Evolutionary conservation across 352 stramenopile genomes (phyloP).

Genomic region (Saprolegnia parasitica): DNA sequence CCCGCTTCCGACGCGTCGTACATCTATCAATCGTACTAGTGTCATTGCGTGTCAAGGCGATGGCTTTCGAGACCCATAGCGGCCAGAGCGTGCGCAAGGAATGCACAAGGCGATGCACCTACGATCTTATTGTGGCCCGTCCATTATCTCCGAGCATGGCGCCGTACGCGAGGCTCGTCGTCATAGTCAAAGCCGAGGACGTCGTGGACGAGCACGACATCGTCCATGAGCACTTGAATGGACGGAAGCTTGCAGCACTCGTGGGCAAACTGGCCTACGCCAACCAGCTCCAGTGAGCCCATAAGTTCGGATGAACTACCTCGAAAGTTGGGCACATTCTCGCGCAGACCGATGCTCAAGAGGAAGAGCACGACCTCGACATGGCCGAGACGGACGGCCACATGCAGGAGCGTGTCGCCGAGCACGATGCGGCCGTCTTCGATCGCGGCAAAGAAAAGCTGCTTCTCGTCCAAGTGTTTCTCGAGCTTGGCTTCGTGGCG

Average conservation of each 20-base stretch:
- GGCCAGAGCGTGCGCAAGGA: slow-evolving; percentile 58
- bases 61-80: slow-evolving; percentile 68
- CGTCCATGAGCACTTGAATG: slow-evolving; percentile 47
- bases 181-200: slow-evolving; percentile 57
- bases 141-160: background rate
- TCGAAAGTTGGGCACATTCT: slow-evolving; percentile 27
- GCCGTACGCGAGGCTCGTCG: slow-evolving; percentile 41
- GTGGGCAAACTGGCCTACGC: slow-evolving; percentile 12
- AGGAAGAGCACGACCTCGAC: slow-evolving; percentile 56
- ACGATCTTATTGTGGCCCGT: background rate
- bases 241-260: slow-evolving; percentile 20
- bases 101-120: slow-evolving; percentile 55
- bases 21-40: slow-evolving; percentile 12
- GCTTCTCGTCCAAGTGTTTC: slow-evolving; percentile 63
- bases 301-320: background rate
- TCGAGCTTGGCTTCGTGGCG: slow-evolving; percentile 45
- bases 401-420: slow-evolving; percentile 67
- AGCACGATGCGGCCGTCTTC: slow-evolving; percentile 53
- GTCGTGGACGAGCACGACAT: slow-evolving; percentile 54
- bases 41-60: slow-evolving; percentile 33
- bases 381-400: slow-evolving; percentile 54
- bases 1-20: slow-evolving; percentile 37
- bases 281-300: background rate
- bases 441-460: slow-evolving; percentile 65
- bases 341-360: slow-evolving; percentile 9